These are phyloP conservation scores for Tetragonia tetragonoides DNA, from an alignment of 148 eudicot species.

Conservation along the genomic window DNA sequence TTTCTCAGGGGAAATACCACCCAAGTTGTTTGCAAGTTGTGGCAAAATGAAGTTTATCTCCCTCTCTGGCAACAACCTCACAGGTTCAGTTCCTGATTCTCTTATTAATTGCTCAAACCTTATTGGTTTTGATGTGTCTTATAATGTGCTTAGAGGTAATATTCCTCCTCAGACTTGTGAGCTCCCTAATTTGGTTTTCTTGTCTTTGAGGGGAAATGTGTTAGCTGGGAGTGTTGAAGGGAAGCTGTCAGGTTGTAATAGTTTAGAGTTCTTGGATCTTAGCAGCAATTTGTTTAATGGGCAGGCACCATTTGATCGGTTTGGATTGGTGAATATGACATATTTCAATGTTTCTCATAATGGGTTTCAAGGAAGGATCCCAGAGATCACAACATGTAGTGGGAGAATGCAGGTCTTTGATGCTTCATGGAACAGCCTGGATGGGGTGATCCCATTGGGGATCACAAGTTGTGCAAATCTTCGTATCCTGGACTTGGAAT, in stretches of 20 bases:
- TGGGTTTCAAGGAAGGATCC: conserved; percentile 60
- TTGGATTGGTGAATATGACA: conserved; percentile 59
- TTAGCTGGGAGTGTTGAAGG: conserved; percentile 60
- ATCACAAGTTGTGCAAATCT: conserved; percentile 59
- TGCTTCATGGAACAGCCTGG: conserved; percentile 66
- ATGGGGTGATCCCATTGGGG: conserved; percentile 67
- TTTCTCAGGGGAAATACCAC: conserved; percentile 67
- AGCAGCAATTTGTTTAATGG: conserved; percentile 74
- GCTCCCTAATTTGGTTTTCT: conserved; percentile 48
- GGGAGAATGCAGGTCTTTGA: conserved; percentile 56
- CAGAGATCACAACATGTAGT: conserved; percentile 49
- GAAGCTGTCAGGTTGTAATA: conserved; percentile 51
- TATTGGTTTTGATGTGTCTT: conserved; percentile 75
- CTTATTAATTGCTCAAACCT: conserved; percentile 66
- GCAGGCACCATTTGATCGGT: conserved; percentile 64
- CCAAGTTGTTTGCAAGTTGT: conserved; percentile 60
- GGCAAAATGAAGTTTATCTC: conserved; percentile 71
- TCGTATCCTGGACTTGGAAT: conserved; percentile 63
- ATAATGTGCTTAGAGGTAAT: conserved; percentile 60
- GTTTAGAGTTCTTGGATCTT: conserved; percentile 80
- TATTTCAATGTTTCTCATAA: conserved; percentile 77
- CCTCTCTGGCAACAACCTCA: conserved; percentile 62
- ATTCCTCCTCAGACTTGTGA: conserved; percentile 56
- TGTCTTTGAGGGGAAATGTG: conserved; percentile 69
- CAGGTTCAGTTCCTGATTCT: conserved; percentile 69